Evolutionary conservation across 75 land plant species (phyloP).

Genomic region (Pinus tabuliformis): DNA sequence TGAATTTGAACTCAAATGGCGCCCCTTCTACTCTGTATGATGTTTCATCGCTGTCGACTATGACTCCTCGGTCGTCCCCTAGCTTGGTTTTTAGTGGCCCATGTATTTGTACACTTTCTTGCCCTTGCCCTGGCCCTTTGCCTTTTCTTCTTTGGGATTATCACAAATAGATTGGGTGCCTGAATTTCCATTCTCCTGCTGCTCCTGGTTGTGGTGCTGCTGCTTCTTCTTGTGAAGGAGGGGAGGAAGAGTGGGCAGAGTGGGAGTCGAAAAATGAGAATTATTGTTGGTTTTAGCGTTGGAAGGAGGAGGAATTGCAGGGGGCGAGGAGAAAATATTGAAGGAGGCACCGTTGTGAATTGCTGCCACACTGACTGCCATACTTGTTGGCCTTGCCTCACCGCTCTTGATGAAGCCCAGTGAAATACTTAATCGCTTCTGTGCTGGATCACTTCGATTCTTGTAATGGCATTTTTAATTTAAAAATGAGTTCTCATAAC

Average conservation of each 20-base stretch:
- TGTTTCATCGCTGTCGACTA: constrained; percentile 32
- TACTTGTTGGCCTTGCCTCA: background rate
- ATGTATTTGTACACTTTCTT: constrained; percentile 1
- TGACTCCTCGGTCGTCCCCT: background rate
- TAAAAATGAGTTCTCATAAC: background rate
- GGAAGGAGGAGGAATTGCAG: background rate
- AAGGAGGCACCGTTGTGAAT: background rate
- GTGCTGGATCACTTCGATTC: too few relatives aligned
- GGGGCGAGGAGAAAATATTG: constrained; percentile 2
- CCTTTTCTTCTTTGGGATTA: background rate
- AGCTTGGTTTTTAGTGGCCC: background rate
- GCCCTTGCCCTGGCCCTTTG: background rate
- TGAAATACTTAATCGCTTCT: background rate
- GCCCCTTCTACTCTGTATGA: constrained; percentile 49
- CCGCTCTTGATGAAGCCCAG: too few relatives aligned
- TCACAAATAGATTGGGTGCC: background rate
- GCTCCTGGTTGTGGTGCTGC: background rate
- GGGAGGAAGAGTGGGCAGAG: background rate
- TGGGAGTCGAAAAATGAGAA: too few relatives aligned
- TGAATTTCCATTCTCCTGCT: background rate
- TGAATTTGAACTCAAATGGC: constrained; percentile 80
- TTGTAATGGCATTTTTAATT: background rate
- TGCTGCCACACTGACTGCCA: background rate
- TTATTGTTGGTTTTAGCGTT: background rate
- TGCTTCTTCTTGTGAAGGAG: background rate